These are phyloP conservation scores for Phytophthora sp. DNA, from an alignment of 352 stramenopile genomes.

Conservation along the genomic window DNA sequence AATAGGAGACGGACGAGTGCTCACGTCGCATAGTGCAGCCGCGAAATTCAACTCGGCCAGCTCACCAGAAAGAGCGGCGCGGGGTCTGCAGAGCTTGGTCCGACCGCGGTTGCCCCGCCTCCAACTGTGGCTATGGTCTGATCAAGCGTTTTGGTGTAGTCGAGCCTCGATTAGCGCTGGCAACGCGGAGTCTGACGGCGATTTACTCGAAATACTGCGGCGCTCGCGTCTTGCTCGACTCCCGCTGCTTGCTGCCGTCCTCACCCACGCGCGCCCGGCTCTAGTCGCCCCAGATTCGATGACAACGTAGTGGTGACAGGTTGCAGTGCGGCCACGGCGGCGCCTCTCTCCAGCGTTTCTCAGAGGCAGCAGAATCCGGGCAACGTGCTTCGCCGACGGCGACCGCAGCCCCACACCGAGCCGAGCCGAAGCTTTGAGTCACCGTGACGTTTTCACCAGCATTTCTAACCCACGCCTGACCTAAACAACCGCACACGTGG, in stretches of 20 bases:
- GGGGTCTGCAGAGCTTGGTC: neutral
- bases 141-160: neutral
- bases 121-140: neutral
- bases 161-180: no score
- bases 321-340: constrained; percentile 11
- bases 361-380: constrained; percentile 19
- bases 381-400: neutral
- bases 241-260: neutral
- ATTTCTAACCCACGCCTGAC: neutral
- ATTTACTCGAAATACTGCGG: no score
- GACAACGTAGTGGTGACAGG: constrained; percentile 23
- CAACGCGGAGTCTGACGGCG: no score
- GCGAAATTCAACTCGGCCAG: neutral
- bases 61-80: neutral
- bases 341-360: constrained; percentile 29
- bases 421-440: neutral
- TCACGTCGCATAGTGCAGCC: neutral
- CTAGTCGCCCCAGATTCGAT: constrained; percentile 10
- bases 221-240: no score
- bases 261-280: constrained; percentile 13
- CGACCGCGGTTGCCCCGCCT: neutral
- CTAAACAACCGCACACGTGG: constrained; percentile 3
- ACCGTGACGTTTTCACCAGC: neutral
- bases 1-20: neutral
- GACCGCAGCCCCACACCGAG: neutral